Conservation (phyloP, 148 eudicot species). For the Vaccinium myrtillus region DNA sequence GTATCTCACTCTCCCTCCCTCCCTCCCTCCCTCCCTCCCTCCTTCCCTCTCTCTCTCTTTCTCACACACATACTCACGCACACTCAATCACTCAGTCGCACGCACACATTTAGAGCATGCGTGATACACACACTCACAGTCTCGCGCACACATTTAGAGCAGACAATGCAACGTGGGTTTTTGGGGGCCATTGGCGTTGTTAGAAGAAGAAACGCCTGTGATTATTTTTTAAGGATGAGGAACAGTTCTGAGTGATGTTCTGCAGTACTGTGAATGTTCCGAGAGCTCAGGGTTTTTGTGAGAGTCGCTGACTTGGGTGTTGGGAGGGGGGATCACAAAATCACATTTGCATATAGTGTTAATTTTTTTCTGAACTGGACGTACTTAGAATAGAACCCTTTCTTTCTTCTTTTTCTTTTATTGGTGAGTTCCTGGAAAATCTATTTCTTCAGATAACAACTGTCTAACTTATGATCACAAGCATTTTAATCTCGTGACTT, state of each 20-base stretch:
- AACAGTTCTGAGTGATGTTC: neutral
- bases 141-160: neutral
- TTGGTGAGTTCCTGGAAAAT: neutral
- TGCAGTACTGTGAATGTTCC: neutral
- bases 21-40: conserved; percentile 1
- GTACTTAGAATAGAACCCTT: neutral
- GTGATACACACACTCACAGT: neutral
- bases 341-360: neutral
- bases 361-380: neutral
- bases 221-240: neutral
- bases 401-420: neutral
- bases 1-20: conserved; percentile 47
- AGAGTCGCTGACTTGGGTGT: neutral
- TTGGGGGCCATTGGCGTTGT: neutral
- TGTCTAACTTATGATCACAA: neutral
- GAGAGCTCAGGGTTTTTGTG: neutral
- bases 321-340: neutral
- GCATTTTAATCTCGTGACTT: neutral
- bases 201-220: neutral
- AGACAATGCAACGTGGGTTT: neutral
- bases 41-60: neutral
- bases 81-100: neutral
- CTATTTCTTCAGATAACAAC: neutral
- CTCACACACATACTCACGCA: conserved; percentile 2
- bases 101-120: neutral